Conservation (phyloP, 176 grass and related monocot genomes). For the Rhynchospora tenuis region DNA sequence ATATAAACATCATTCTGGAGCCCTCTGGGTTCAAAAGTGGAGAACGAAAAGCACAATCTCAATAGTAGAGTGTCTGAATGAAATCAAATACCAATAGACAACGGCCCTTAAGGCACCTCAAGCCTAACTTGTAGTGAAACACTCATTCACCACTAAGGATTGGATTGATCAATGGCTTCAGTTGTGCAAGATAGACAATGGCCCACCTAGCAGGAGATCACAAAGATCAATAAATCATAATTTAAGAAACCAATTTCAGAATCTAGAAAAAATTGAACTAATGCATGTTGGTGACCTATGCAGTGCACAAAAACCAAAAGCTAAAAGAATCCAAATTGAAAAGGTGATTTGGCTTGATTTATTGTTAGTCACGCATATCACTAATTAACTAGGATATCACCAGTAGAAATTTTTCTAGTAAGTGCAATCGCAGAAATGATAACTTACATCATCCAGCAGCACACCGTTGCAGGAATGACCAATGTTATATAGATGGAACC, state of each 20-base stretch:
- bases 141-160: conserved; percentile 85
- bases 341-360: neutral
- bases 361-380: neutral
- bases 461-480: conserved; percentile 51
- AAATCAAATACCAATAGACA: conserved; percentile 25
- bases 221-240: neutral
- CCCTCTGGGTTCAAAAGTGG: conserved; percentile 14
- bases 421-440: neutral
- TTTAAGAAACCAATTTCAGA: neutral
- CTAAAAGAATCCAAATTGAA: neutral
- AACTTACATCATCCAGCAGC: conserved; percentile 92
- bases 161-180: conserved; percentile 95
- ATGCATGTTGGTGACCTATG: neutral
- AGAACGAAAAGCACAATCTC: conserved; percentile 12
- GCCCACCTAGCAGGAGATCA: conserved; percentile 58
- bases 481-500: conserved; percentile 87
- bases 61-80: conserved; percentile 19
- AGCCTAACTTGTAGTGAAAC: neutral
- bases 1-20: neutral
- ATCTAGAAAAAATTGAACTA: neutral
- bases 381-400: neutral
- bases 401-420: neutral
- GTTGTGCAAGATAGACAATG: conserved; percentile 88
- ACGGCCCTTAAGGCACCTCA: neutral
- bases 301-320: neutral